These are phyloP conservation scores for Cantharellus cinnabarinus DNA, from an alignment of 768 basidiomycete genomes.

Conservation along the genomic window DNA sequence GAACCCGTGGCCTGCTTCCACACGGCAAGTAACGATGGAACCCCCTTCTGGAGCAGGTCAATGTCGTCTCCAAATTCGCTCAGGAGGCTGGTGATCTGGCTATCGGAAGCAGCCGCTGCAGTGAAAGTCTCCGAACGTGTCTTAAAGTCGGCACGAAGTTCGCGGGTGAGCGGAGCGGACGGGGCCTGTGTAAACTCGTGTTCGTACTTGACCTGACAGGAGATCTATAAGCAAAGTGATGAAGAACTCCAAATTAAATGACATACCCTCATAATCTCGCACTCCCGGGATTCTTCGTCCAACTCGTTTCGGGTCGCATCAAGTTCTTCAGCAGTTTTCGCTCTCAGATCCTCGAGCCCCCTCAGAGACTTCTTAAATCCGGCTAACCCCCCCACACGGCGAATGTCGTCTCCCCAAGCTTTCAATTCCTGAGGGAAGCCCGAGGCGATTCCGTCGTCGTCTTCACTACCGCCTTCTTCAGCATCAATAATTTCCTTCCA, in stretches of 20 bases:
- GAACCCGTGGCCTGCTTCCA: slow-evolving; percentile 33
- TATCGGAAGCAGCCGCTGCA: slow-evolving; percentile 59
- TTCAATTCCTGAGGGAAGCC: slow-evolving; percentile 43
- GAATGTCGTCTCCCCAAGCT: slow-evolving; percentile 56
- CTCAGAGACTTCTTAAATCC: slow-evolving; percentile 40
- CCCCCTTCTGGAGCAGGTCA: background rate
- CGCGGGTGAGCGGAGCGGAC: slow-evolving; percentile 48
- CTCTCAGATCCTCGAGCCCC: slow-evolving; percentile 39
- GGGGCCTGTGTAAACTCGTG: slow-evolving; percentile 78
- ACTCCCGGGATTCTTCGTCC: slow-evolving; percentile 68
- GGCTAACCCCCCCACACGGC: slow-evolving; percentile 44
- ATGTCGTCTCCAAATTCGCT: slow-evolving; percentile 24
- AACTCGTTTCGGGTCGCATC: slow-evolving; percentile 43
- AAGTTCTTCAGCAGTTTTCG: slow-evolving; percentile 36
- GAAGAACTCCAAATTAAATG: background rate
- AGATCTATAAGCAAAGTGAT: background rate
- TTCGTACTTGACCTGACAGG: slow-evolving; percentile 46
- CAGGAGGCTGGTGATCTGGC: slow-evolving; percentile 42
- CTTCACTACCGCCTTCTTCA: slow-evolving; percentile 23
- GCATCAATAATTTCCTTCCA: slow-evolving; percentile 49
- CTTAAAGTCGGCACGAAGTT: slow-evolving; percentile 59
- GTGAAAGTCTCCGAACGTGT: slow-evolving; percentile 49
- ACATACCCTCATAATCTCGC: slow-evolving; percentile 53
- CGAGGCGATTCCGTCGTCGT: slow-evolving; percentile 5
- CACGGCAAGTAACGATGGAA: slow-evolving; percentile 22